Percentiles rank a stretch among this genome's conserved stretches.
Conservation (phyloP, 1,139 yeast genomes). For the Dujonia santamariae region DNA sequence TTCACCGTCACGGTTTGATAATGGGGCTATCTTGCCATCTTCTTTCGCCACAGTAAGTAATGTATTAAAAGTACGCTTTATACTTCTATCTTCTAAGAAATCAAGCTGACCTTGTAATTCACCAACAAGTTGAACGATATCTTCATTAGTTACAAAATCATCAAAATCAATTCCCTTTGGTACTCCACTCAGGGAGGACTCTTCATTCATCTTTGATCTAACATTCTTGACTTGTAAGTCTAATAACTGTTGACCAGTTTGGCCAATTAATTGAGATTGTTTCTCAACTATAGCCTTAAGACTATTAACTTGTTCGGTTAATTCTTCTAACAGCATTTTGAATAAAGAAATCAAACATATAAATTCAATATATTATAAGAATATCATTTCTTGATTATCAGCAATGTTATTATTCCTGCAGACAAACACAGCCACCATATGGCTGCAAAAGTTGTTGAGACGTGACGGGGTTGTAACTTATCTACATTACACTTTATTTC, state of each 20-base stretch:
- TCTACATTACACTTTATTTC: too few species aligned
- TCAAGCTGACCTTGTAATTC: conserved; percentile 89
- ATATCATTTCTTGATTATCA: too few species aligned
- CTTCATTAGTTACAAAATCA: conserved; percentile 76
- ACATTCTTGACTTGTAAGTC: conserved; percentile 59
- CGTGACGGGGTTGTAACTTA: too few species aligned
- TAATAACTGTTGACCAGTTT: conserved; percentile 77
- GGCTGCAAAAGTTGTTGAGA: too few species aligned
- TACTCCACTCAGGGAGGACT: conserved; percentile 7
- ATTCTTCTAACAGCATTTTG: conserved; percentile 19
- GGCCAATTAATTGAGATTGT: conserved; percentile 39
- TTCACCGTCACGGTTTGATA: conserved; percentile 72
- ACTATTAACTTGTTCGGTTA: conserved; percentile 44
- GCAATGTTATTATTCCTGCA: too few species aligned
- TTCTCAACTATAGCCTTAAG: conserved; percentile 49
- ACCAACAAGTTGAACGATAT: conserved; percentile 78
- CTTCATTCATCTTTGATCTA: conserved; percentile 35
- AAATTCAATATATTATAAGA: too few species aligned
- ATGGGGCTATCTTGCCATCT: conserved; percentile 19
- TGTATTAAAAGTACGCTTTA: conserved; percentile 55
- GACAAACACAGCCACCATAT: too few species aligned
- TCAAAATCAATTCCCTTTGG: conserved; percentile 38
- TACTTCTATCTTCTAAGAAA: conserved; percentile 60
- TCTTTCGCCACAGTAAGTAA: conserved; percentile 14
- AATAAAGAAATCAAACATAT: too few species aligned